Evolutionary conservation across 148 eudicot species (phyloP), one percentile per base, ranked within the genome.

Genomic region (Hydrangea macrophylla): DNA sequence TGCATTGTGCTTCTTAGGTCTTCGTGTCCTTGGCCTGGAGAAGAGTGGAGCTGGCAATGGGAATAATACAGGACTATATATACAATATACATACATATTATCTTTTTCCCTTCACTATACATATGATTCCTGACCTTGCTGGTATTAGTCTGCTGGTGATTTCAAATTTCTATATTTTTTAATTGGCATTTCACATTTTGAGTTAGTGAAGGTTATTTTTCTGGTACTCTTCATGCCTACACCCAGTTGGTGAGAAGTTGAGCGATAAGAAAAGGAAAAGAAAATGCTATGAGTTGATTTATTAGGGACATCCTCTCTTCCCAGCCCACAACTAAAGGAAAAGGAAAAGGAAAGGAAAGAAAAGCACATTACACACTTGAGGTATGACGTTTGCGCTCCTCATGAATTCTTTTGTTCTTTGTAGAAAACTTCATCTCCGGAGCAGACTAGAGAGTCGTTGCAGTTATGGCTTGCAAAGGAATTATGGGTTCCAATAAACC

Each of bases 401-500:
- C 13, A 67, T 10, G 33, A n/a, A 27, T 39, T 55, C 25, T 27
- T 28, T 13, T 31, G 56, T 13, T 23, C 64, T 35, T 44, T 61
- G 15, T 65, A 92, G 98, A 90, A 79, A 80, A 94, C 97, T 54
- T 71, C 79, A 55, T 62, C 90, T 36, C 92, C 98, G 0, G 97
- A 94, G 89, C 80, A 90, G 83, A 94, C 98, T 6, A 82, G 98
- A 70, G 84, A 69, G 64, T 83, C 89, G 7, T 69, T 94, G 82
- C 84, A 94, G 75, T 84, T 70, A 57, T 94, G 98, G 98, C 96
- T 94, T 70, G 96, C 97, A n/a, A 88, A 88, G 83, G 98, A 94
- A 75, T 90, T 90, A 74, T 94, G 98, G 98, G 92, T 75, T 71
- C 84, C 98, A 36, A 86, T 94, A 42, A 90, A 94, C 79, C 97